A percentile compares a stretch with the other conserved stretches of the same genome.
Conservation (phyloP, 2,329 filamentous ascomycete genomes). For the Trichoderma brevicompactum region DNA sequence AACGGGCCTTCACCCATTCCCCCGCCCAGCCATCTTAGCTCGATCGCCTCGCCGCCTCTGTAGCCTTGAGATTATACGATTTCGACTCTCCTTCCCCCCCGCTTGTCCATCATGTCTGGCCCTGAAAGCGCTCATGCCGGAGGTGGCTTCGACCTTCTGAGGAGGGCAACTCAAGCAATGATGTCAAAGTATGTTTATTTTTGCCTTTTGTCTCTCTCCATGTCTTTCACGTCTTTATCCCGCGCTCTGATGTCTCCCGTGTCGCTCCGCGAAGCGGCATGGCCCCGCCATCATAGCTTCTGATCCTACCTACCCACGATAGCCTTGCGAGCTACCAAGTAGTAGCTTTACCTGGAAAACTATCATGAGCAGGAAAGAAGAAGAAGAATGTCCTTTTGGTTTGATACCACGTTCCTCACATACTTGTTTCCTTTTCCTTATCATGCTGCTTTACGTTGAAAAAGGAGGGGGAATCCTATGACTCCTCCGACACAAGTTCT, state of each 20-base stretch:
- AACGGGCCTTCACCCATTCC: constrained; percentile 11
- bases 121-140: constrained; percentile 48
- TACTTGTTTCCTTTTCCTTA: not conserved
- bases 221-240: constrained; percentile 11
- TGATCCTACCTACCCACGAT: constrained; percentile 1
- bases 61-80: constrained; percentile 18
- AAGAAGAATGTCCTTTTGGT: not conserved
- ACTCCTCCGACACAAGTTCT: not conserved
- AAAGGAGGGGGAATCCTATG: not conserved
- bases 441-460: not conserved
- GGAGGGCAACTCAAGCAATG: constrained; percentile 65
- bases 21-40: constrained; percentile 19
- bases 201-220: constrained; percentile 13
- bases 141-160: constrained; percentile 60
- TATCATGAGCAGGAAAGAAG: not conserved
- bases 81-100: constrained; percentile 3
- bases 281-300: constrained; percentile 21
- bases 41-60: constrained; percentile 18
- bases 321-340: constrained; percentile 19
- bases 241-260: constrained; percentile 20
- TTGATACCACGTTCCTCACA: not conserved
- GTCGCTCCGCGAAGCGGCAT: constrained; percentile 17
- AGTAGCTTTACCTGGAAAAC: constrained; percentile 7
- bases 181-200: constrained; percentile 61
- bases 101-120: constrained; percentile 52